These are phyloP conservation scores for Cokeromyces recurvatus DNA, from an alignment of 371 early-diverging fungal genomes.

Conservation along the genomic window DNA sequence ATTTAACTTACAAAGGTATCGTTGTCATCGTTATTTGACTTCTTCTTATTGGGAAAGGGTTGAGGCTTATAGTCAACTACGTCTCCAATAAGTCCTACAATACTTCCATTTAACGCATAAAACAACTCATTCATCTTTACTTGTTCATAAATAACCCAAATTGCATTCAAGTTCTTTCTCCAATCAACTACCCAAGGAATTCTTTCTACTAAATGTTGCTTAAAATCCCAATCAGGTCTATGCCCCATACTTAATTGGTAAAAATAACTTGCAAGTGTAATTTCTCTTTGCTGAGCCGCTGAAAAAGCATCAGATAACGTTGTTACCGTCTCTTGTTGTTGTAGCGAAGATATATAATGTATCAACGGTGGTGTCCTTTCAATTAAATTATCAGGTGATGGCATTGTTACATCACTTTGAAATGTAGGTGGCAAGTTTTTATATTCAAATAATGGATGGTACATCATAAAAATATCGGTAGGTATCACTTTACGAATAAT, in stretches of 20 bases:
- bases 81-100: slow-evolving; percentile 69
- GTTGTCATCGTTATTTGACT: not conserved
- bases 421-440: slow-evolving; percentile 37
- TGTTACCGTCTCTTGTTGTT: slow-evolving; percentile 1
- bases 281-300: slow-evolving; percentile 52
- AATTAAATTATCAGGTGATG: not conserved
- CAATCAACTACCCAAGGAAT: slow-evolving; percentile 63
- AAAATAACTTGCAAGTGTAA: slow-evolving; percentile 48
- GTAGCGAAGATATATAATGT: slow-evolving; percentile 16
- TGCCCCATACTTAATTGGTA: slow-evolving; percentile 13
- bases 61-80: slow-evolving; percentile 7
- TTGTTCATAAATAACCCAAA: slow-evolving; percentile 56
- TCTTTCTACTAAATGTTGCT: slow-evolving; percentile 44
- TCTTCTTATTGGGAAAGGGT: slow-evolving; percentile 4
- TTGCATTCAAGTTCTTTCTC: slow-evolving; percentile 44
- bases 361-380: slow-evolving; percentile 6
- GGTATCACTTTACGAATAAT: slow-evolving; percentile 49
- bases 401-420: slow-evolving; percentile 5
- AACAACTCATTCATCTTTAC: slow-evolving; percentile 69
- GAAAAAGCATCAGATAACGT: slow-evolving; percentile 35
- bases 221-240: slow-evolving; percentile 50
- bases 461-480: slow-evolving; percentile 46
- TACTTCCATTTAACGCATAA: slow-evolving; percentile 67
- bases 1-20: slow-evolving; percentile 17
- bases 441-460: slow-evolving; percentile 5